These are phyloP conservation scores for Solanum chiquidenum DNA, from an alignment of 257 asterid genomes.

Conservation along the genomic window DNA sequence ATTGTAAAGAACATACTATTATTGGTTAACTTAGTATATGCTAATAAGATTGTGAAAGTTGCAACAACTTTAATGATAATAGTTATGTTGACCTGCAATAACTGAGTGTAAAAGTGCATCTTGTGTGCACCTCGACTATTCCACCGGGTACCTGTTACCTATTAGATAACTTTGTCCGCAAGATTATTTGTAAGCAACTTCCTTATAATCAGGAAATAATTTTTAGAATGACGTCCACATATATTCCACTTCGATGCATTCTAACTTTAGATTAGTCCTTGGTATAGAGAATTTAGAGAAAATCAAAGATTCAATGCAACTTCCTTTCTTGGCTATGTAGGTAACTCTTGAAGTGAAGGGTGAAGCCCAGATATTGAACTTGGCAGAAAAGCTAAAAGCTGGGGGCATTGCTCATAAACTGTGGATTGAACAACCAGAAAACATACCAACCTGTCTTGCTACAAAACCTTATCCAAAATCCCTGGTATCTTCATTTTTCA, in stretches of 20 bases:
- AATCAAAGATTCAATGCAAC: background rate
- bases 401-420: constrained; percentile 69
- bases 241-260: background rate
- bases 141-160: background rate
- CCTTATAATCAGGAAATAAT: background rate
- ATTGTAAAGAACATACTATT: background rate
- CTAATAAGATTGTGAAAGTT: background rate
- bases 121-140: background rate
- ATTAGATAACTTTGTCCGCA: background rate
- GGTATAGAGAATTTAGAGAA: background rate
- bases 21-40: background rate
- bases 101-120: background rate
- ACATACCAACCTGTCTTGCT: constrained; percentile 80
- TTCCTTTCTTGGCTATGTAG: constrained; percentile 17
- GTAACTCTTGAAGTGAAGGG: constrained; percentile 94
- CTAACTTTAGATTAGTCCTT: background rate
- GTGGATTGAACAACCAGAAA: constrained; percentile 96
- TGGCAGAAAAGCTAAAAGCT: constrained; percentile 62
- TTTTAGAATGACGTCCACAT: background rate
- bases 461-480: constrained; percentile 91
- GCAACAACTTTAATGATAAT: background rate
- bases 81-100: background rate
- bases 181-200: background rate
- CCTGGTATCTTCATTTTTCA: constrained; percentile 61
- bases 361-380: constrained; percentile 58